These are phyloP conservation scores for Emergomyces orientalis DNA, from an alignment of 2,329 filamentous ascomycete species.

Conservation along the genomic window DNA sequence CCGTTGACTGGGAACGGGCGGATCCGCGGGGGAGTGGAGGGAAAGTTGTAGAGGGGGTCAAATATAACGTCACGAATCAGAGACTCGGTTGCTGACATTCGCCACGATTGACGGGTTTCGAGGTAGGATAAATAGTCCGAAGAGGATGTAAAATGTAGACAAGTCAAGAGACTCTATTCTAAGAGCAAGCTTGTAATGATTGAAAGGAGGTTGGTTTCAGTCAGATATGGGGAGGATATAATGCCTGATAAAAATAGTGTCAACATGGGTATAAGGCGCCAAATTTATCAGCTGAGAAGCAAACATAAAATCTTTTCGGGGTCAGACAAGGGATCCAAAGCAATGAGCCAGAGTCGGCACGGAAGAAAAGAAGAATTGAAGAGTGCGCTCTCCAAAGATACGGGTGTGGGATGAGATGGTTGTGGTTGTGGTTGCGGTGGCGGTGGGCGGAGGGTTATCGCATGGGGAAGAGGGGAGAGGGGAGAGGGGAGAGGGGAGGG, in stretches of 20 bases:
- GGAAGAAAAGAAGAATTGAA: not conserved
- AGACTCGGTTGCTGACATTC: not conserved
- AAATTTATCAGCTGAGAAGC: not conserved
- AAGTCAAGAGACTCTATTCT: conserved; percentile 1
- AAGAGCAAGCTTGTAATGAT: not conserved
- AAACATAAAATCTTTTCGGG: too few species aligned
- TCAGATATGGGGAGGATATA: not conserved
- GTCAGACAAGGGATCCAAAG: conserved; percentile 7
- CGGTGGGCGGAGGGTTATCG: too few species aligned
- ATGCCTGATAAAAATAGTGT: conserved; percentile 6
- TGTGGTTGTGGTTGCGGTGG: not conserved
- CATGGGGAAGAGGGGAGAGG: too few species aligned
- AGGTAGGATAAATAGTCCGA: not conserved
- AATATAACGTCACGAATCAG: not conserved
- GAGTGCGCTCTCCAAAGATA: not conserved
- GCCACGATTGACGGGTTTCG: not conserved
- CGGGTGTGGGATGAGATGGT: not conserved
- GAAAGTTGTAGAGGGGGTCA: not conserved
- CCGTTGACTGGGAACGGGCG: not conserved
- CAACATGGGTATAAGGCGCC: conserved; percentile 2
- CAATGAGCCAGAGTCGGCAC: conserved; percentile 1
- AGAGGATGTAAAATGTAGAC: not conserved
- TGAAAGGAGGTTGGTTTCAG: not conserved
- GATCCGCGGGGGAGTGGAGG: not conserved
- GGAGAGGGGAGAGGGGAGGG: not conserved